phyloP scores from a whole-genome alignment of 1,139 yeast species.

The Suhomyces taliae region DNA sequence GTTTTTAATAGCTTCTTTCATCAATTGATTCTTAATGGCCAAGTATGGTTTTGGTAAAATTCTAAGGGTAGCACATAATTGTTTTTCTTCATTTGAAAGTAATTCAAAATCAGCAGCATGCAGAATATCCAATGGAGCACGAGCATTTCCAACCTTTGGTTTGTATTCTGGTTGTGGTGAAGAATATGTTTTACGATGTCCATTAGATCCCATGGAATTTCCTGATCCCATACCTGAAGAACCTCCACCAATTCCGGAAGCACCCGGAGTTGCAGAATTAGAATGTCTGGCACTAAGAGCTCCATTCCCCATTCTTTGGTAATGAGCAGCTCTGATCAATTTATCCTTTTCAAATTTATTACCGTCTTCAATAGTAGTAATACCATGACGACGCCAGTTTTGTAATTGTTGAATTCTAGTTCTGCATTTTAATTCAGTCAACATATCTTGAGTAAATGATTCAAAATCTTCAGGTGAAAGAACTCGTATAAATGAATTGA shows the following conservation, averaged over 20 bases:
- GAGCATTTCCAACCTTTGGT: conserved; percentile 37
- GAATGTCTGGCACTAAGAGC: conserved; percentile 30
- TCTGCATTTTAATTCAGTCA: conserved; percentile 77
- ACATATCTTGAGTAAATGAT: conserved; percentile 66
- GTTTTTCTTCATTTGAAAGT: conserved; percentile 81
- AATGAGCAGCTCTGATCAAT: conserved; percentile 55
- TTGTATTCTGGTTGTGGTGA: conserved; percentile 43
- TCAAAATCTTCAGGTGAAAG: conserved; percentile 82
- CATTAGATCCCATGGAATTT: conserved; percentile 11
- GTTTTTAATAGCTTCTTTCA: conserved; percentile 81
- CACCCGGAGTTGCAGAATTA: conserved; percentile 10
- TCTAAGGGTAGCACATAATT: conserved; percentile 77
- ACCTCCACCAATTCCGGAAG: conserved; percentile 8
- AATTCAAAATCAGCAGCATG: conserved; percentile 82
- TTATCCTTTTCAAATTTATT: conserved; percentile 86
- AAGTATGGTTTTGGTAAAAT: conserved; percentile 91
- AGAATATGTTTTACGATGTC: conserved; percentile 23
- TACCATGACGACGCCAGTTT: conserved; percentile 89
- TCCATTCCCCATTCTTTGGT: conserved; percentile 60
- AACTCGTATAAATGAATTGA: conserved; percentile 79
- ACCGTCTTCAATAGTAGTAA: conserved; percentile 82
- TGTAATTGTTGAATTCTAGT: conserved; percentile 85
- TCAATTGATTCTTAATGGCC: conserved; percentile 88
- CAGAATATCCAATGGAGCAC: conserved; percentile 71
- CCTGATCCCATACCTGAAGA: conserved; percentile 3